phyloP scores from a whole-genome alignment of 2,329 filamentous ascomycete species.

The Fusarium protoensiforme region DNA sequence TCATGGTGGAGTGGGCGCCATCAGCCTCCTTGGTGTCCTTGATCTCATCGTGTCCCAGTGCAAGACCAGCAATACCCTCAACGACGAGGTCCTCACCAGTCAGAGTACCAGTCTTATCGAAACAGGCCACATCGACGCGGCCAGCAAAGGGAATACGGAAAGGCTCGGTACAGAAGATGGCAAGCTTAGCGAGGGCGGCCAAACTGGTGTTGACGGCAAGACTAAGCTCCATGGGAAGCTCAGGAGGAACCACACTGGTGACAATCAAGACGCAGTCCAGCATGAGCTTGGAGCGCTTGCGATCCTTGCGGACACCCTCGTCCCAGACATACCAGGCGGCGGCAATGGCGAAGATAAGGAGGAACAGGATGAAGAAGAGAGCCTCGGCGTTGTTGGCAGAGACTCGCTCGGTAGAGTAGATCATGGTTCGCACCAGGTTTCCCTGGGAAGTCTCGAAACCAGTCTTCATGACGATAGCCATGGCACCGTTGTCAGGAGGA shows the following conservation, averaged over 20 bases:
- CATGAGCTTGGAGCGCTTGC: slow-evolving; percentile 96
- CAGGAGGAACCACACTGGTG: slow-evolving; percentile 97
- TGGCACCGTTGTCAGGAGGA: slow-evolving; percentile 92
- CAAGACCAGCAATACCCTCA: slow-evolving; percentile 92
- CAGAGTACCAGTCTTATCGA: slow-evolving; percentile 97
- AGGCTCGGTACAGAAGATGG: slow-evolving; percentile 98
- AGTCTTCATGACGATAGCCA: slow-evolving; percentile 96
- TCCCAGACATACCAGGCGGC: slow-evolving; percentile 99
- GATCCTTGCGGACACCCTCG: slow-evolving; percentile 92
- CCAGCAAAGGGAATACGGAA: slow-evolving; percentile 98
- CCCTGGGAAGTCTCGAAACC: slow-evolving; percentile 99
- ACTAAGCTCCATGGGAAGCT: slow-evolving; percentile 97
- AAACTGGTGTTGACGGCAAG: slow-evolving; percentile 97
- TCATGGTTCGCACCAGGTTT: slow-evolving; percentile 98
- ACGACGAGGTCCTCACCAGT: slow-evolving; percentile 97
- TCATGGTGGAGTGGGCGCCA: slow-evolving; percentile 85
- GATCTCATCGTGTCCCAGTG: slow-evolving; percentile 74
- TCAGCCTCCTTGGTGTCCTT: slow-evolving; percentile 76
- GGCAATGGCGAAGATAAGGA: slow-evolving; percentile 94
- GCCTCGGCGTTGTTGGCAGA: slow-evolving; percentile 99
- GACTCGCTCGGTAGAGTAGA: slow-evolving; percentile 97
- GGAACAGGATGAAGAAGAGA: slow-evolving; percentile 96
- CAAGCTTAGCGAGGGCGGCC: slow-evolving; percentile 91
- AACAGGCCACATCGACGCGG: slow-evolving; percentile 95
- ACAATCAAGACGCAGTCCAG: slow-evolving; percentile 98